These are phyloP conservation scores for Lentinula sp. DNA, from an alignment of 768 basidiomycete genomes.

Conservation along the genomic window DNA sequence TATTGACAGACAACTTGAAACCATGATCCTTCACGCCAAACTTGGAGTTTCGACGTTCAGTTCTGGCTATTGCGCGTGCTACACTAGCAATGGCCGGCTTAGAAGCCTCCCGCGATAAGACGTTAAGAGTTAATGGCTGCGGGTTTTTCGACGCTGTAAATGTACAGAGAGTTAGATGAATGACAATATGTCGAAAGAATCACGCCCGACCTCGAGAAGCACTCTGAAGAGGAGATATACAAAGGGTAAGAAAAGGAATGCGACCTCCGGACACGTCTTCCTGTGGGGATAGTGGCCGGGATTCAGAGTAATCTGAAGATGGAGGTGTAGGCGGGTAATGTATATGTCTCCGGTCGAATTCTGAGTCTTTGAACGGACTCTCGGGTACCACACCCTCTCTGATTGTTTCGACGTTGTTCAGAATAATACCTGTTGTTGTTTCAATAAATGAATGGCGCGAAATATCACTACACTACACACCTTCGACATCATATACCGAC, in stretches of 20 bases:
- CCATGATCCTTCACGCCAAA: neutral
- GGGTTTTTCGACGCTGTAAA: slow-evolving; percentile 16
- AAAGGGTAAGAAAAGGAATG: slow-evolving; percentile 18
- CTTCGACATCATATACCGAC: slow-evolving; percentile 68
- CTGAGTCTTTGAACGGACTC: slow-evolving; percentile 15
- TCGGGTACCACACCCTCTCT: slow-evolving; percentile 11
- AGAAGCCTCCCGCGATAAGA: slow-evolving; percentile 54
- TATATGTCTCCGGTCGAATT: slow-evolving; percentile 24
- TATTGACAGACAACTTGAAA: slow-evolving; percentile 36
- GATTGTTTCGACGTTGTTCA: slow-evolving; percentile 31
- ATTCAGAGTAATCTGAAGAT: slow-evolving; percentile 63
- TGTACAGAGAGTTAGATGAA: neutral
- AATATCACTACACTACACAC: slow-evolving; percentile 30
- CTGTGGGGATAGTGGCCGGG: slow-evolving; percentile 52
- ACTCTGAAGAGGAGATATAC: slow-evolving; percentile 6
- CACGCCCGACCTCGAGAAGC: neutral
- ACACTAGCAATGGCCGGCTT: slow-evolving; percentile 61
- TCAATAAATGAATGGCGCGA: neutral
- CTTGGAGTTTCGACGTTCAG: slow-evolving; percentile 18
- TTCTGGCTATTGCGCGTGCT: slow-evolving; percentile 39
- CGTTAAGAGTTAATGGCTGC: slow-evolving; percentile 32
- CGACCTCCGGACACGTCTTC: slow-evolving; percentile 16
- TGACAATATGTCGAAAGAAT: neutral
- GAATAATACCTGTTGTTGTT: neutral
- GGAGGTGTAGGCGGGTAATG: slow-evolving; percentile 79